Percentiles rank a stretch among this genome's conserved stretches.
Evolutionary conservation across 1,284 basidiomycete genomes (phyloP).

Genomic region (Ganoderma resinaceum): DNA sequence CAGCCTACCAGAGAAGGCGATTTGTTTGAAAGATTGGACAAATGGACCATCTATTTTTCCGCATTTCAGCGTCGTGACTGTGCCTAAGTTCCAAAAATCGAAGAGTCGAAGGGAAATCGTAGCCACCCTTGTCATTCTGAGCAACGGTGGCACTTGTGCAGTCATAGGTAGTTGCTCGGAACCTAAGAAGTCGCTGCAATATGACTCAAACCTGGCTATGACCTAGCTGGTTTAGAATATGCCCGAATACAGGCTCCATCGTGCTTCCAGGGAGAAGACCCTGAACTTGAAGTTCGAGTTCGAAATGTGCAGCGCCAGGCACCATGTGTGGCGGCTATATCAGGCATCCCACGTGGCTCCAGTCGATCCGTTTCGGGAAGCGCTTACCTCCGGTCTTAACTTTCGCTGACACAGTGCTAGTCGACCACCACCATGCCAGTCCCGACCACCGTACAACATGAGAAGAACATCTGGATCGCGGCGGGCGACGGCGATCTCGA

Average conservation of each 20-base stretch:
- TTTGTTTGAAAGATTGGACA: neutral
- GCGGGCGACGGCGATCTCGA: constrained; percentile 85
- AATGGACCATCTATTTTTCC: neutral
- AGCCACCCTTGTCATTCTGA: neutral
- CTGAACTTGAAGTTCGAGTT: neutral
- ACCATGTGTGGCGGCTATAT: neutral
- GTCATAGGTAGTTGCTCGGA: neutral
- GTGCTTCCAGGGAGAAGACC: neutral
- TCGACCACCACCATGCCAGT: constrained; percentile 38
- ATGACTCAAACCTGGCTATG: neutral
- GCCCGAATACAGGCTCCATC: neutral
- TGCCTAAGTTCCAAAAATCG: neutral
- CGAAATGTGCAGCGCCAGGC: neutral
- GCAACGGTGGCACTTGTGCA: neutral
- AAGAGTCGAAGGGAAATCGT: neutral
- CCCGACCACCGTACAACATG: constrained; percentile 35
- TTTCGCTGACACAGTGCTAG: no score
- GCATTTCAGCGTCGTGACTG: neutral
- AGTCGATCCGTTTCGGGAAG: constrained; percentile 12
- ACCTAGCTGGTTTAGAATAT: neutral
- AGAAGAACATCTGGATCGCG: constrained; percentile 91
- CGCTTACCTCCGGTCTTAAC: constrained; percentile 11
- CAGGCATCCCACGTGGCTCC: constrained; percentile 16
- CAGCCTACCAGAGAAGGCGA: neutral
- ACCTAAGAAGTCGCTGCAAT: neutral